Percentiles rank a stretch among this genome's conserved stretches.
Conservation (phyloP, 1,139 yeast genomes). For the Taphrina confusa region DNA sequence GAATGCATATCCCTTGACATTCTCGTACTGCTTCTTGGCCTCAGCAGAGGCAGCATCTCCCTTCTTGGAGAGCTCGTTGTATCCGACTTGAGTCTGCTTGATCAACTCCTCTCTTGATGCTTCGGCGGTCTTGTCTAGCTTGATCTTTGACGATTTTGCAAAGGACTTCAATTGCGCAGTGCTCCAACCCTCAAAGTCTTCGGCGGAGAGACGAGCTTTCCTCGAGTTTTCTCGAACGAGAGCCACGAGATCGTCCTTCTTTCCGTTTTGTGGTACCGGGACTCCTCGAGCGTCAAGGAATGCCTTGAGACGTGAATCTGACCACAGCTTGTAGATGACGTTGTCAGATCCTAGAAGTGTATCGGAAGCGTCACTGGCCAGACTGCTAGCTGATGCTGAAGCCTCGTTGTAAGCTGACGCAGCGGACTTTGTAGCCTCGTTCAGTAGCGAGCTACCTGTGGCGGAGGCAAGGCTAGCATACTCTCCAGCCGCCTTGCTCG, state of each 20-base stretch:
- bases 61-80: slow-evolving; percentile 44
- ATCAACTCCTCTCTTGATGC: slow-evolving; percentile 50
- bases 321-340: slow-evolving; percentile 44
- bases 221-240: slow-evolving; percentile 52
- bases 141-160: slow-evolving; percentile 50
- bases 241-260: slow-evolving; percentile 53
- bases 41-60: slow-evolving; percentile 42
- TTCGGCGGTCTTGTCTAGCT: slow-evolving; percentile 45
- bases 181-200: slow-evolving; percentile 51
- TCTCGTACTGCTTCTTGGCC: slow-evolving; percentile 41
- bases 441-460: background rate
- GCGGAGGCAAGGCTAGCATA: background rate
- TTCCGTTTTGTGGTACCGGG: slow-evolving; percentile 52
- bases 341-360: slow-evolving; percentile 36
- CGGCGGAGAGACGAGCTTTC: slow-evolving; percentile 48
- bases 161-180: slow-evolving; percentile 52
- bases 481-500: slow-evolving; percentile 23
- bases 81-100: slow-evolving; percentile 46
- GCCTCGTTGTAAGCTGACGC: slow-evolving; percentile 36
- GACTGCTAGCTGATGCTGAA: slow-evolving; percentile 34
- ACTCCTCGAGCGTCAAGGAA: slow-evolving; percentile 59
- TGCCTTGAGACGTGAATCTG: slow-evolving; percentile 51
- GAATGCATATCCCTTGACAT: slow-evolving; percentile 49
- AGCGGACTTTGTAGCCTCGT: slow-evolving; percentile 27
- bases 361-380: slow-evolving; percentile 35